These are phyloP conservation scores for Blepharisma japonicum DNA, from an alignment of 73 alveolate genomes.

Conservation along the genomic window DNA sequence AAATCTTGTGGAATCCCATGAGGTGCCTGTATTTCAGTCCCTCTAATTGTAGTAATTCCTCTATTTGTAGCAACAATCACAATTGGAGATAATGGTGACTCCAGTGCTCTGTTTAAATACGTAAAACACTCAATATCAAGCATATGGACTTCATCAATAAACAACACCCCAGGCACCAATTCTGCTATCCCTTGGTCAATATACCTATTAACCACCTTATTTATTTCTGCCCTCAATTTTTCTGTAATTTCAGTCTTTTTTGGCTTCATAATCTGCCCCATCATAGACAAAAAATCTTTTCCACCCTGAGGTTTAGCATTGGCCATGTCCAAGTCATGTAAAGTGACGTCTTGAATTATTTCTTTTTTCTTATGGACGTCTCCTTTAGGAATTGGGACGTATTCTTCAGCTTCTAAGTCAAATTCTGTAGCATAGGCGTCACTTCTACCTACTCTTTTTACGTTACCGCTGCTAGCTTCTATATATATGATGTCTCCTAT, in stretches of 20 bases:
- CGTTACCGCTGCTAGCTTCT: conserved; percentile 99
- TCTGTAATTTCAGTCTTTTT: conserved; percentile 99
- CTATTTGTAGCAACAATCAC: conserved; percentile 99
- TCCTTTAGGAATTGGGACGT: conserved; percentile 99
- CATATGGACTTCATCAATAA: conserved; percentile 99
- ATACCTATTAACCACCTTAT: conserved; percentile 98
- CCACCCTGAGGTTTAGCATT: conserved; percentile 99
- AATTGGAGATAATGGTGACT: conserved; percentile 98
- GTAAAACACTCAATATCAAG: conserved; percentile 99
- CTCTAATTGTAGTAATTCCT: conserved; percentile 96
- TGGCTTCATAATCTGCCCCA: conserved; percentile 97
- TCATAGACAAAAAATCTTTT: conserved; percentile 94
- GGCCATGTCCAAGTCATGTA: conserved; percentile 99
- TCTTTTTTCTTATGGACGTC: conserved; percentile 99
- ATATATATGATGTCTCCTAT: conserved; percentile 99
- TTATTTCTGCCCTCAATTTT: conserved; percentile 96
- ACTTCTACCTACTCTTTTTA: conserved; percentile 99
- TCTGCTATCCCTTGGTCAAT: conserved; percentile 99
- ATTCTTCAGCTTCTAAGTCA: conserved; percentile 99
- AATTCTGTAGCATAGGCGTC: conserved; percentile 99
- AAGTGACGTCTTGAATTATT: conserved; percentile 98
- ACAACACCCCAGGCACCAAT: conserved; percentile 99
- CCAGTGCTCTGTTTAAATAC: conserved; percentile 95
- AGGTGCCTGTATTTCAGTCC: conserved; percentile 97
- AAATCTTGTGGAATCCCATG: conserved; percentile 99